Base-by-base conservation (phyloP, 805 yeast species). In the Starmera pachycereana region DNA sequence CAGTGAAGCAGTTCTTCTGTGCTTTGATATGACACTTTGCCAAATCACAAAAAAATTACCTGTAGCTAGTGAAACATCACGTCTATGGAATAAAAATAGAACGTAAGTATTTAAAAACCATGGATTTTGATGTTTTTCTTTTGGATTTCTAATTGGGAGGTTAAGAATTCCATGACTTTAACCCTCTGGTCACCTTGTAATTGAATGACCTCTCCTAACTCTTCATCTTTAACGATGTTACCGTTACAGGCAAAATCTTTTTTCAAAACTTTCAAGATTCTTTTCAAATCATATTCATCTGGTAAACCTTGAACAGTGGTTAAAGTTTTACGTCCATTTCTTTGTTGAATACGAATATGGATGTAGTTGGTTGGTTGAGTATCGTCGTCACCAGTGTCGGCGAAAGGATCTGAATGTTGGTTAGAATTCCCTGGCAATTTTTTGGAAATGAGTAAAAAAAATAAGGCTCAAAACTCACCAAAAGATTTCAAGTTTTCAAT, bases 371-470 rank as follows among this genome's bases (percentile, higher is more conserved):
- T 79, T 60, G 95, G 84, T 70, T 90, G 90, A 55, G 95, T 83
- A 66, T 90, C 96, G 71, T 92, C 94, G 78, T 90, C 97, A 74
- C 97, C 97, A 70, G 97, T 89, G 69, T 90, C 98, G 81, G 97
- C 97, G 81, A 90, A 90, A 49, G 98, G 98, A 71, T 90, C 96
- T 73, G 37, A 12, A 32, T n/a, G 29, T 31, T 37, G 27, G 40
- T 33, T 36, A 40, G 27, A 22, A 22, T 22, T 22, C 3, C 9
- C 27, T 22, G 27, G 27, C 27, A 22, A 37, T 22, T 16, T 16
- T 16, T 4, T 12, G 8, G 16, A 30, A 36, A 30, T 4, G 9
- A 16, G 27, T 25, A 32, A 6, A 27, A 16, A 33, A 25, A 12
- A 31, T 1, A 14, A n/a, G 16, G 30, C 11, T 9, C 13, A 16